Base-by-base conservation (phyloP, 306 rosid species). In the Ammopiptanthus mongolicus region DNA sequence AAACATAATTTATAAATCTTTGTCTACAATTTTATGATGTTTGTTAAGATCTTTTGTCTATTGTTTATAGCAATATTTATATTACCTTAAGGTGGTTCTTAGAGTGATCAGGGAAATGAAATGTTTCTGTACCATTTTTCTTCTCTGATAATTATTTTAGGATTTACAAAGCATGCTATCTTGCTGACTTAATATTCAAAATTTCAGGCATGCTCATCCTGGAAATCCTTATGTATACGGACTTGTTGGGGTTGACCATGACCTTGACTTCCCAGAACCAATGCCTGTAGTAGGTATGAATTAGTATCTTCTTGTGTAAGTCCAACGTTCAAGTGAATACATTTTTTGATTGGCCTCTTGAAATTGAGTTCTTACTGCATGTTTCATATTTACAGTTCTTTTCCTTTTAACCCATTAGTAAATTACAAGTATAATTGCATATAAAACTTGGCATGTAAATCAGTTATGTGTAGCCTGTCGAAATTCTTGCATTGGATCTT, bases 141-240 rank as follows among this genome's bases (percentile, higher is more conserved):
- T 9, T 62, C 5, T 37, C 14, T 44, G 50, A 65, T 39, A 42
- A 67, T 28, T 5, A 50, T 19, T 22, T 51, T 58, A 41, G 44
- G 33, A 57, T 57, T 64, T 75, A 57, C 10, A 0, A 5, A 33
- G 64, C 23, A 34, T 63, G 28, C 17, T 15, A 31, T 59, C 46
- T 42, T 22, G 67, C 36, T 25, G 60, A 51, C 50, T 59, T 61
- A 19, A 74, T 79, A 23, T 69, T 62, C 21, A 46, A 80, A 65
- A 50, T 57, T 80, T 47, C 86, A 94, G 98, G 91, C 98, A 94
- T 86, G 97, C 98, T 78, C 97, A 91, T 89, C 98, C 98, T 23
- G 98, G 98, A 67, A 94, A 86, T 79, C 98, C 98, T 12, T 94
- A 94, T 75, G 98, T 94, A 71, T 94, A 90, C 46, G 98, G 98